A percentile compares a stretch with the other conserved stretches of the same genome.
Conservation (phyloP, 2,329 filamentous ascomycete genomes). For the Aphanocladium album region DNA sequence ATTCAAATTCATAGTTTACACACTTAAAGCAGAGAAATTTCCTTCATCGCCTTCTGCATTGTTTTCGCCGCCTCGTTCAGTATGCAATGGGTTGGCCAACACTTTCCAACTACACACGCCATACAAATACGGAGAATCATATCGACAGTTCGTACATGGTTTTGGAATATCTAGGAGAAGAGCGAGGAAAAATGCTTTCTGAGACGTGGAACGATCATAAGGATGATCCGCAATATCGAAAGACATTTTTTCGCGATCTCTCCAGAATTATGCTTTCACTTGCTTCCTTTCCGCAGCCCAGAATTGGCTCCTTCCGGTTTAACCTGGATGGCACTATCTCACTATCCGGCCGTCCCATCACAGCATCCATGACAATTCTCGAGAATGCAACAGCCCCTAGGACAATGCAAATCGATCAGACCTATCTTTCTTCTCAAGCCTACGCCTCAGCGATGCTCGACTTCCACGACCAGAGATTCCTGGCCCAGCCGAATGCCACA, state of each 20-base stretch:
- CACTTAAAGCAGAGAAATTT: background rate
- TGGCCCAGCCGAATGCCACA: constrained; percentile 21
- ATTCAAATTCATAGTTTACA: background rate
- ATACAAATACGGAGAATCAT: background rate
- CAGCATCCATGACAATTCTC: constrained; percentile 19
- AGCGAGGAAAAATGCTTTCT: background rate
- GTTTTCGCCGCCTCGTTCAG: background rate
- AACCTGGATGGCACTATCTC: constrained; percentile 23
- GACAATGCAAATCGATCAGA: constrained; percentile 23
- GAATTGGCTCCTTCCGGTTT: constrained; percentile 21
- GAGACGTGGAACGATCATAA: background rate
- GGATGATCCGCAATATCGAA: background rate
- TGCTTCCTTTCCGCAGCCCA: constrained; percentile 20
- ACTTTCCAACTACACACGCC: background rate
- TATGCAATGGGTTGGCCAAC: background rate
- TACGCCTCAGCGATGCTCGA: background rate
- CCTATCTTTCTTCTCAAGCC: constrained; percentile 19
- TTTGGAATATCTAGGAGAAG: background rate
- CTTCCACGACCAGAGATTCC: constrained; percentile 19
- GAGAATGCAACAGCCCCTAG: constrained; percentile 23
- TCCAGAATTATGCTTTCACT: constrained; percentile 22
- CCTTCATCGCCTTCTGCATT: background rate
- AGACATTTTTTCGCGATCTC: constrained; percentile 23
- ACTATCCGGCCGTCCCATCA: constrained; percentile 26
- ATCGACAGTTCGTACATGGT: background rate